Percentiles rank a stretch among this genome's conserved stretches.
These are phyloP conservation scores for Coprinopsis sp. DNA, from an alignment of 768 basidiomycete species.

Conservation along the genomic window DNA sequence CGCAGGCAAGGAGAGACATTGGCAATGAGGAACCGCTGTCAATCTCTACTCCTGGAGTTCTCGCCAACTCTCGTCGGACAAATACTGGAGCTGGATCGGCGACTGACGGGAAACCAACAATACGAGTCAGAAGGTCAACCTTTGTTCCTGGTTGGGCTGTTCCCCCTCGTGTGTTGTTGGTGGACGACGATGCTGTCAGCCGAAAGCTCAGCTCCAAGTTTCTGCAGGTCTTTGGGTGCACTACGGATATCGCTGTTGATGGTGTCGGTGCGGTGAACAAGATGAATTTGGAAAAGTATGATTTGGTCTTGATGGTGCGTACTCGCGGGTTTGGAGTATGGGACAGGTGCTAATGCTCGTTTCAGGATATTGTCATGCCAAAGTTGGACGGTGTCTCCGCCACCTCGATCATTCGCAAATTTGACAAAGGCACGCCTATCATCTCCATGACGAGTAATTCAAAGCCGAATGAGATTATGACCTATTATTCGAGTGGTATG, in stretches of 20 bases:
- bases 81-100: constrained; percentile 20
- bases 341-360: constrained; percentile 1
- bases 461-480: constrained; percentile 89
- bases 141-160: constrained; percentile 91
- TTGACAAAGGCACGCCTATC: constrained; percentile 93
- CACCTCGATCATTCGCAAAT: constrained; percentile 89
- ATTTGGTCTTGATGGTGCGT: constrained; percentile 89
- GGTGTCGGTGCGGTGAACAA: constrained; percentile 89
- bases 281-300: constrained; percentile 96
- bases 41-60: background rate
- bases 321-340: constrained; percentile 12
- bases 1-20: too few relatives aligned
- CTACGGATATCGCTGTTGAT: constrained; percentile 91
- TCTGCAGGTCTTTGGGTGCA: constrained; percentile 91
- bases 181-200: constrained; percentile 94
- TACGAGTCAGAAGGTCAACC: constrained; percentile 70
- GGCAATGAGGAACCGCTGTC: too few relatives aligned
- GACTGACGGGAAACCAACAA: too few relatives aligned
- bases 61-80: background rate
- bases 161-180: constrained; percentile 84
- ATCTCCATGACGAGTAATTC: constrained; percentile 98
- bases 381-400: constrained; percentile 86
- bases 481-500: constrained; percentile 73
- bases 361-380: constrained; percentile 92
- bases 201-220: constrained; percentile 88